These are phyloP conservation scores for Trifolium subterraneum DNA, from an alignment of 306 rosid species.

Conservation along the genomic window DNA sequence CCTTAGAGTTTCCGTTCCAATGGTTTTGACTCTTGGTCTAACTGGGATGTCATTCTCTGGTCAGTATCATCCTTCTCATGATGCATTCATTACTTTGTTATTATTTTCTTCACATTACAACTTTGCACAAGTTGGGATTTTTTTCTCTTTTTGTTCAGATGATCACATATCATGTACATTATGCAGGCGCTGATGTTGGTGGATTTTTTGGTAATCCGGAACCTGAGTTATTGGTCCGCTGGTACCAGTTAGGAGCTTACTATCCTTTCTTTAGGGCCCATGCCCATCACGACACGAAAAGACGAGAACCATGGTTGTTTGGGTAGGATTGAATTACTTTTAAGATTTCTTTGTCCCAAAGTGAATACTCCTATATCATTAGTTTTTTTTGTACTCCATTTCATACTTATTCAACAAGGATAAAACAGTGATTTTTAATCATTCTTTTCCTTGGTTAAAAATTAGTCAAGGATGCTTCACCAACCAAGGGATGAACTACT, in stretches of 20 bases:
- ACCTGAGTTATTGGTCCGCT: conserved; percentile 86
- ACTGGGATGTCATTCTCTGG: conserved; percentile 85
- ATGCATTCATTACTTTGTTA: conserved; percentile 19
- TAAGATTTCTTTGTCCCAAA: conserved; percentile 18
- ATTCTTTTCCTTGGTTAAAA: conserved; percentile 19
- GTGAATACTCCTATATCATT: conserved; percentile 1
- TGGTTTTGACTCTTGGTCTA: conserved; percentile 92
- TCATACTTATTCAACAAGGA: conserved; percentile 4
- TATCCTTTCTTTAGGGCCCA: conserved; percentile 95
- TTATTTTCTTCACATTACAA: conserved; percentile 18
- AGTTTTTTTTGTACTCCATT: conserved; percentile 10
- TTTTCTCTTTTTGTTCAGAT: conserved; percentile 1
- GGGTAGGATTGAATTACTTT: conserved; percentile 69
- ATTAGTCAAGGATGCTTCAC: conserved; percentile 3
- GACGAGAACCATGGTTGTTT: conserved; percentile 98
- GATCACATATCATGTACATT: conserved; percentile 39
- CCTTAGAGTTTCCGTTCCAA: conserved; percentile 88
- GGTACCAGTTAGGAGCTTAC: conserved; percentile 95
- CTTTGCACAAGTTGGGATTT: conserved; percentile 51
- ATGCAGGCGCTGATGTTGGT: conserved; percentile 96
- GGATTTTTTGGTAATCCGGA: conserved; percentile 99
- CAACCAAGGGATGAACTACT: conserved; percentile 12
- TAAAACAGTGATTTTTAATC: conserved; percentile 13
- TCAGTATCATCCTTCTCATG: conserved; percentile 39
- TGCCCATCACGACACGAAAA: conserved; percentile 96